Evolutionary conservation across 2,329 filamentous ascomycete species (phyloP).

Genomic region (Mycosphaerella arachidis): DNA sequence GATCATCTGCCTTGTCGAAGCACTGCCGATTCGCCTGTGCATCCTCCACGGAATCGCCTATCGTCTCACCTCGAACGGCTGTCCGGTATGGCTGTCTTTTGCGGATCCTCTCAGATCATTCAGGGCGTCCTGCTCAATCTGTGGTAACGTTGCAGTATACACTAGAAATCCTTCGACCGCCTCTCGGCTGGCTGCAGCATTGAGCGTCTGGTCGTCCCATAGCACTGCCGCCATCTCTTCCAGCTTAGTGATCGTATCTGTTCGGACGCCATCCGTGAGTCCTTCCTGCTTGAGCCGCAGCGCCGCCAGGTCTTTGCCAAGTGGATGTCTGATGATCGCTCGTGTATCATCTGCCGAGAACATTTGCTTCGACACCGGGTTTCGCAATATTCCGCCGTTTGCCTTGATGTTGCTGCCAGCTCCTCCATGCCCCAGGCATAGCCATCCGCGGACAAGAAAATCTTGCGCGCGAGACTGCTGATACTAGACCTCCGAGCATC

Average conservation of each 20-base stretch:
- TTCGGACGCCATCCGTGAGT: slow-evolving; percentile 5
- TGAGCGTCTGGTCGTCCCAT: slow-evolving; percentile 4
- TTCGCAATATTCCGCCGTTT: slow-evolving; percentile 9
- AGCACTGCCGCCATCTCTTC: slow-evolving; percentile 5
- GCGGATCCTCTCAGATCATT: slow-evolving; percentile 6
- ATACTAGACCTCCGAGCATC: slow-evolving; percentile 6
- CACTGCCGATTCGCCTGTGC: slow-evolving; percentile 11
- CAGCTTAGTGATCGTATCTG: slow-evolving; percentile 1
- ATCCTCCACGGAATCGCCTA: slow-evolving; percentile 4
- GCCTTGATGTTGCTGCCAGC: slow-evolving; percentile 3
- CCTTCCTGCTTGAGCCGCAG: slow-evolving; percentile 3
- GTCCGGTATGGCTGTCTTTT: slow-evolving; percentile 6
- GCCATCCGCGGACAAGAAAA: slow-evolving; percentile 6
- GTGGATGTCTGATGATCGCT: slow-evolving; percentile 5
- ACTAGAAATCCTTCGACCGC: slow-evolving; percentile 6
- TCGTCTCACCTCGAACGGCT: slow-evolving; percentile 5
- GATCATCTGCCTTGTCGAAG: slow-evolving; percentile 10
- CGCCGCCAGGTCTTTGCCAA: background rate
- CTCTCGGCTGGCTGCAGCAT: slow-evolving; percentile 1
- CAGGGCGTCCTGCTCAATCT: slow-evolving; percentile 4
- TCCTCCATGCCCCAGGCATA: slow-evolving; percentile 12
- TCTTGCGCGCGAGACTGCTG: background rate
- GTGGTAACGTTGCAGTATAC: slow-evolving; percentile 3
- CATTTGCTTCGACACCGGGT: slow-evolving; percentile 7
- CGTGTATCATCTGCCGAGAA: slow-evolving; percentile 4